Percentiles rank a stretch among this genome's conserved stretches.
Conservation (phyloP, 2,329 filamentous ascomycete species). For the Nothophoma quercina region DNA sequence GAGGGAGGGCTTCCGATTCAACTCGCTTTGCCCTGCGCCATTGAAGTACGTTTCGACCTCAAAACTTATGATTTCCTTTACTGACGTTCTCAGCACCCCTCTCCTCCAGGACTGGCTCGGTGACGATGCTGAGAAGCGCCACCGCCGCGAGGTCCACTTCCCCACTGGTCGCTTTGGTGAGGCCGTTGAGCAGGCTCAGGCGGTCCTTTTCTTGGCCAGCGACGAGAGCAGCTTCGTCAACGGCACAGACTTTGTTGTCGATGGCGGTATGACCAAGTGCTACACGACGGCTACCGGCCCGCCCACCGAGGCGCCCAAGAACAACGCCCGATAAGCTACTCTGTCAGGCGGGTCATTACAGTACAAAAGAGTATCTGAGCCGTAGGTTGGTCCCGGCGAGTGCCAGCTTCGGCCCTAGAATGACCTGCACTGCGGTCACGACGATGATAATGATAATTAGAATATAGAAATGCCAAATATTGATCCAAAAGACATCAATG, state of each 20-base stretch:
- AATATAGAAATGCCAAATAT: too few relatives aligned
- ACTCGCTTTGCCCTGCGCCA: slow-evolving; percentile 87
- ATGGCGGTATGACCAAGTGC: slow-evolving; percentile 92
- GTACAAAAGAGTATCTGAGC: neutral
- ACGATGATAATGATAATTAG: slow-evolving; percentile 15
- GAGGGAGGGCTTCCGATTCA: slow-evolving; percentile 88
- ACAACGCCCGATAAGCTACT: slow-evolving; percentile 48
- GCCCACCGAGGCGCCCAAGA: slow-evolving; percentile 61
- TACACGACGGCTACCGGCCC: slow-evolving; percentile 74
- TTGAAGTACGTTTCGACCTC: slow-evolving; percentile 69
- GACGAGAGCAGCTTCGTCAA: slow-evolving; percentile 92
- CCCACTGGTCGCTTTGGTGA: slow-evolving; percentile 88
- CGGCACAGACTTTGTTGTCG: slow-evolving; percentile 90
- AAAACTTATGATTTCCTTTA: neutral
- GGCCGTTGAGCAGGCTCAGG: slow-evolving; percentile 91
- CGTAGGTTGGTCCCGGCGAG: neutral
- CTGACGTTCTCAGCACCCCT: slow-evolving; percentile 67
- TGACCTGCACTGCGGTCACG: neutral
- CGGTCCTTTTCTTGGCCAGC: slow-evolving; percentile 84
- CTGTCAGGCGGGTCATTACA: neutral
- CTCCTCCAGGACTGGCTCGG: slow-evolving; percentile 93
- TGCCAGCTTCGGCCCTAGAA: neutral
- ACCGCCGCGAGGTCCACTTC: slow-evolving; percentile 87
- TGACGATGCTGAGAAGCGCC: slow-evolving; percentile 81
- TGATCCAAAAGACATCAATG: too few relatives aligned